phyloP scores from a whole-genome alignment of 2,329 filamentous ascomycete genomes.

The Blumeria graminis region DNA sequence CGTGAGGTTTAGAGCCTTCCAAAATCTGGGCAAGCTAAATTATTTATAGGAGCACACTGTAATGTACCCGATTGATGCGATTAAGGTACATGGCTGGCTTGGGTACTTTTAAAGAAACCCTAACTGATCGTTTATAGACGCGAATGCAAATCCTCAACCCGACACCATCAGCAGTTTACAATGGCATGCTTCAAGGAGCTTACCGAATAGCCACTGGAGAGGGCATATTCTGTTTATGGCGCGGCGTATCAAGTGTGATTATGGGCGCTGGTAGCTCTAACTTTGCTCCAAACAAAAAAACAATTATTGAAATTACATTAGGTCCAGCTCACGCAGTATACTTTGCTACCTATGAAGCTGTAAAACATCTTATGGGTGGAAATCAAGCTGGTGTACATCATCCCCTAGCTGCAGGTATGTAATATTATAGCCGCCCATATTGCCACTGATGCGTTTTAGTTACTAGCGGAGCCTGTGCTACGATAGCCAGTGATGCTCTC shows the following conservation, averaged over 20 bases:
- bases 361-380: slow-evolving; percentile 88
- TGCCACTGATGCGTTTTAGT: slow-evolving; percentile 30
- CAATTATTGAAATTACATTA: slow-evolving; percentile 19
- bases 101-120: neutral
- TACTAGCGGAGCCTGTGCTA: slow-evolving; percentile 79
- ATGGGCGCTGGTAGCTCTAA: slow-evolving; percentile 62
- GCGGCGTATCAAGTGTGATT: slow-evolving; percentile 87
- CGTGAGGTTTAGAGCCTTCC: slow-evolving; percentile 6
- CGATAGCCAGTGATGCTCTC: slow-evolving; percentile 88
- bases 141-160: slow-evolving; percentile 94
- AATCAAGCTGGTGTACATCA: slow-evolving; percentile 76
- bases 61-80: slow-evolving; percentile 95
- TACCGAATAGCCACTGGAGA: slow-evolving; percentile 80
- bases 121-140: slow-evolving; percentile 32
- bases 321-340: slow-evolving; percentile 94
- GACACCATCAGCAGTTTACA: slow-evolving; percentile 56
- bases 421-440: neutral
- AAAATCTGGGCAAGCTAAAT: slow-evolving; percentile 4
- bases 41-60: slow-evolving; percentile 67
- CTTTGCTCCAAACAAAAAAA: neutral
- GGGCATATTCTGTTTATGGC: slow-evolving; percentile 79
- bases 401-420: slow-evolving; percentile 69
- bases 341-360: slow-evolving; percentile 91
- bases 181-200: slow-evolving; percentile 74
- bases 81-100: slow-evolving; percentile 42